Base-by-base conservation (phyloP, 768 basidiomycete genomes). In the Agrocybe chaxingu region DNA sequence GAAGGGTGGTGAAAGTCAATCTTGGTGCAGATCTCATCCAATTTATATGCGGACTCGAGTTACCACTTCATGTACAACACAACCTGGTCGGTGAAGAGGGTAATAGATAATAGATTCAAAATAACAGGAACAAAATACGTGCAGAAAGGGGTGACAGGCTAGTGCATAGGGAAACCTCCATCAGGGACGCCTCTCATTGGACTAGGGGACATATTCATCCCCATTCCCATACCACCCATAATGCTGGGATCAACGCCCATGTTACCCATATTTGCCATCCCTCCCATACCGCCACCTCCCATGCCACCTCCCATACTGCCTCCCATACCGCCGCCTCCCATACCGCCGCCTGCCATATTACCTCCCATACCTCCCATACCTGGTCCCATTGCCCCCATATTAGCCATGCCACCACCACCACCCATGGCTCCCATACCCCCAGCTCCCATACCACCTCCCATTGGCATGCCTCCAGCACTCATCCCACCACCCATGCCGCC, bases 1-100 rank as follows among this genome's bases (percentile, higher is more conserved):
- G 76, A 78, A 55, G 75, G 76, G 1, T 75, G 72, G 73, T 67
- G 32, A 45, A 42, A 29, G 5, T 16, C 8, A 30, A 10, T 39
- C 37, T 19, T 24, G 10, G 9, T 8, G 49, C 19, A 16, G 32
- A 13, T 35, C 9, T 7, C 35, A n/a, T 54, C 32, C 5, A 35
- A 24, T 24, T 24, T 24, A 24, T 24, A 24, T 24, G 24, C 24
- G 24, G 24, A 24, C 24, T 24, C 24, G 5, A 24, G 24, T 24
- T 24, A 24, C 24, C 24, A 24, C 24, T 24, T 24, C 24, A 24
- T 24, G 24, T 24, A 24, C 24, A 24, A 24, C 24, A 24, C 5
- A 24, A 24, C 5, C 5, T 24, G 24, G 24, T 24, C 19, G 32
- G 31, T 35, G 35, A 43, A 11, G 24, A 36, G 35, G 8, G 16